phyloP scores from a whole-genome alignment of 2,329 filamentous ascomycete genomes.

The Geosmithia putterillii region DNA sequence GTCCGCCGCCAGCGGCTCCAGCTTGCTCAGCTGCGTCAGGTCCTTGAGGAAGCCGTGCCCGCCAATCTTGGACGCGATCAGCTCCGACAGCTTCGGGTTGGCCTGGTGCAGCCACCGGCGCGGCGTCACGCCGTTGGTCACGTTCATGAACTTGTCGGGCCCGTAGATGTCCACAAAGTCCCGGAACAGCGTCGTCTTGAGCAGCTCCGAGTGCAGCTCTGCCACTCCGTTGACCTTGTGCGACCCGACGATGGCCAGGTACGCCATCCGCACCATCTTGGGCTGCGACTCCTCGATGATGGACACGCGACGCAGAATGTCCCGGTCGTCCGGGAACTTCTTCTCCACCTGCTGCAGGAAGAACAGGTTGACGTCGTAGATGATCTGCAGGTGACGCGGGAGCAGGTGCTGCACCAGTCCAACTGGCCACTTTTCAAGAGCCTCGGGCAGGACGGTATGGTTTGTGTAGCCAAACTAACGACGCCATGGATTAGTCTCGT shows the following conservation, averaged over 20 bases:
- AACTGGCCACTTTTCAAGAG: conserved; percentile 96
- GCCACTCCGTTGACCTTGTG: conserved; percentile 99
- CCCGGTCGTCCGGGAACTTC: conserved; percentile 77
- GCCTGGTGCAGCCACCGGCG: conserved; percentile 95
- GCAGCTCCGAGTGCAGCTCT: conserved; percentile 92
- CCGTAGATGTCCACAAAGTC: conserved; percentile 95
- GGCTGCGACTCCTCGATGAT: conserved; percentile 95
- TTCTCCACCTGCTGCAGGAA: conserved; percentile 90
- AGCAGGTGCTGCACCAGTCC: conserved; percentile 84
- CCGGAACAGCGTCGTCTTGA: conserved; percentile 99
- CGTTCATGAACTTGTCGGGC: conserved; percentile 95
- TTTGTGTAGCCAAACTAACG: conserved; percentile 86
- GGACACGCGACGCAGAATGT: conserved; percentile 76
- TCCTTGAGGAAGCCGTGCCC: conserved; percentile 81
- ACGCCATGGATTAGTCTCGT: too few relatives aligned
- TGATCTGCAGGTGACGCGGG: conserved; percentile 89
- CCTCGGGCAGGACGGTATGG: conserved; percentile 94
- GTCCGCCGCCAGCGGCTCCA: conserved; percentile 77
- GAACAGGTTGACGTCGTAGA: conserved; percentile 93
- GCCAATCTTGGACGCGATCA: conserved; percentile 84
- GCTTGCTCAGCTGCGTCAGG: conserved; percentile 70
- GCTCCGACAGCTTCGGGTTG: conserved; percentile 80
- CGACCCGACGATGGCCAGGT: conserved; percentile 85
- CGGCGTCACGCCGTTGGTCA: conserved; percentile 96
- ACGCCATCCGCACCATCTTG: conserved; percentile 98